Percentiles rank a stretch among this genome's conserved stretches.
phyloP scores from a whole-genome alignment of 129 eudicot species.

The Flaveria ramosissima region DNA sequence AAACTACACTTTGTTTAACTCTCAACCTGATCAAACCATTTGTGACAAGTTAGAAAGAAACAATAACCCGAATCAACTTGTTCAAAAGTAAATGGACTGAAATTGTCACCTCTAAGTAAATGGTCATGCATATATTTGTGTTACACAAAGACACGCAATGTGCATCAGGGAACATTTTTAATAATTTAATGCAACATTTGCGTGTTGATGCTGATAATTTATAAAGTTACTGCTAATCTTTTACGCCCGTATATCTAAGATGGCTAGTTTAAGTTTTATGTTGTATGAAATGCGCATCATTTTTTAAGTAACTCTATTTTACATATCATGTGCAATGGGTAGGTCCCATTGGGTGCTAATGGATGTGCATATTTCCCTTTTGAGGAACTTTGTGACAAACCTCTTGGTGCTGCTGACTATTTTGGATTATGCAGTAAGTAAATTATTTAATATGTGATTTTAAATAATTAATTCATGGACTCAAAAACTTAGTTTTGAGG shows the following conservation, averaged over 20 bases:
- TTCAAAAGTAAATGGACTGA: slow-evolving; percentile 15
- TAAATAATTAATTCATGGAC: background rate
- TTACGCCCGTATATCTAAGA: background rate
- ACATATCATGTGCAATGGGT: slow-evolving; percentile 1
- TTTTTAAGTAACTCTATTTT: slow-evolving; percentile 1
- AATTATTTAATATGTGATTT: background rate
- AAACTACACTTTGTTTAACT: background rate
- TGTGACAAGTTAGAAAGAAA: background rate
- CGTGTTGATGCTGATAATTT: too few species aligned
- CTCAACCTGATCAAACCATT: background rate
- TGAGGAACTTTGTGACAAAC: slow-evolving; percentile 92
- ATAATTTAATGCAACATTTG: too few species aligned
- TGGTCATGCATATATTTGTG: slow-evolving; percentile 3
- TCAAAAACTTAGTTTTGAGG: background rate
- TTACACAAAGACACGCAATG: too few species aligned
- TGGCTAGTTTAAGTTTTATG: background rate
- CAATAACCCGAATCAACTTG: background rate
- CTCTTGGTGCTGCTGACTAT: slow-evolving; percentile 99
- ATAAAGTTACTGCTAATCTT: background rate
- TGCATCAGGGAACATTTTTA: too few species aligned
- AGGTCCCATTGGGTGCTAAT: slow-evolving; percentile 94
- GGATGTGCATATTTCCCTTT: slow-evolving; percentile 94
- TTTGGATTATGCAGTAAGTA: slow-evolving; percentile 90
- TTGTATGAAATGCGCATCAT: background rate
- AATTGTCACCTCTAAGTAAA: slow-evolving; percentile 8